Evolutionary conservation across 257 asterid species (phyloP).

Genomic region (Solanum gandarillasii): DNA sequence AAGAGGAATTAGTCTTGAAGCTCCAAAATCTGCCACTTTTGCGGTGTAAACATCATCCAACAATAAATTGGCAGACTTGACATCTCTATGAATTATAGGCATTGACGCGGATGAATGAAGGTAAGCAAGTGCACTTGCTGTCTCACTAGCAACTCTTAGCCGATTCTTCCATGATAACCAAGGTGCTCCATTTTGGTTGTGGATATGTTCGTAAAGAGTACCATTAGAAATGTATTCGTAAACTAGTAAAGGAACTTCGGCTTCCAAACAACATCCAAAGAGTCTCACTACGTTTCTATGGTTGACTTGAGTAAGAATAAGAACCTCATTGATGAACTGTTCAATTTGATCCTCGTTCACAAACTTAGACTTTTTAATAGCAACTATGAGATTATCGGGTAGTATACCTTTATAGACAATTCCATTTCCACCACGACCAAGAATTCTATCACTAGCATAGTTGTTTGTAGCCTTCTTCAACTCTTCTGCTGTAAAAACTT

Average conservation of each 20-base stretch:
- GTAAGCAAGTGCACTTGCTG: slow-evolving; percentile 44
- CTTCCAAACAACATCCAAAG: slow-evolving; percentile 53
- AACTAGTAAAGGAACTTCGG: slow-evolving; percentile 39
- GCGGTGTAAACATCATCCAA: slow-evolving; percentile 27
- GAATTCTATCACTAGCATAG: slow-evolving; percentile 35
- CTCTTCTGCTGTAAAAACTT: slow-evolving; percentile 26
- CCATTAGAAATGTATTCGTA: slow-evolving; percentile 36
- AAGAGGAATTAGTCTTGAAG: slow-evolving; percentile 38
- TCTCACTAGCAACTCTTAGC: slow-evolving; percentile 31
- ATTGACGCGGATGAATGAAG: slow-evolving; percentile 47
- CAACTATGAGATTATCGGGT: slow-evolving; percentile 22
- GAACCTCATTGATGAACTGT: slow-evolving; percentile 56
- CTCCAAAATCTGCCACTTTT: slow-evolving; percentile 51
- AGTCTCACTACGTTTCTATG: slow-evolving; percentile 52
- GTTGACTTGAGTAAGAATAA: slow-evolving; percentile 45
- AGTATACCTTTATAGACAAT: slow-evolving; percentile 45
- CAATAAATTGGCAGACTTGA: slow-evolving; percentile 45
- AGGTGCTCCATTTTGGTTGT: slow-evolving; percentile 11
- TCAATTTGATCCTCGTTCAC: slow-evolving; percentile 47
- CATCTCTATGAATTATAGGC: slow-evolving; percentile 52
- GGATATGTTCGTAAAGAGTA: slow-evolving; percentile 36
- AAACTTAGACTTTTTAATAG: slow-evolving; percentile 37
- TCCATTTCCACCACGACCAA: slow-evolving; percentile 53
- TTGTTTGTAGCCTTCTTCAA: slow-evolving; percentile 30
- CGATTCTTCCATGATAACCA: slow-evolving; percentile 52